Base-by-base conservation (phyloP, 371 early-diverging fungal genomes). In the Fennellomyces sp. region DNA sequence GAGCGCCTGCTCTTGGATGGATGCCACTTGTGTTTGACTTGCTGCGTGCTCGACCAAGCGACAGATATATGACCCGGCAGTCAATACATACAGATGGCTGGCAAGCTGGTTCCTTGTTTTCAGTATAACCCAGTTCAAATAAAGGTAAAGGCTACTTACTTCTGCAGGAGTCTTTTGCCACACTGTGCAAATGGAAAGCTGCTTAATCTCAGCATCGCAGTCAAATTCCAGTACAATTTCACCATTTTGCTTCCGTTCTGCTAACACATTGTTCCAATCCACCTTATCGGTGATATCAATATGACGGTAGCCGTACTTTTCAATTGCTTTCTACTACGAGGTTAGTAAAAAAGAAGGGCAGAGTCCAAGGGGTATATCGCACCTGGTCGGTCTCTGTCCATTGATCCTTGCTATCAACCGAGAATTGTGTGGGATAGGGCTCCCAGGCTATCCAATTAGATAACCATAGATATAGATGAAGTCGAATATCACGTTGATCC, bases 201-300 rank as follows among this genome's bases (percentile, higher is more conserved):
- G 63, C 7, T 64, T 42, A 15, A 65, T 36, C 12, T 27, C 2
- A 58, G 56, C 27, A 28, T 52, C 19, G 27, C 53, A 5, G 39
- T 54, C 31, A 27, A 45, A 4, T 51, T 47, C 4, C 48, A 66
- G 0, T 13, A 17, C 3, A 78, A 56, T 10, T 51, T 27, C 5
- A 58, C 35, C 0, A 41, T 41, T 31, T 64, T 52, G 19, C 49
- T 42, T 27, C 60, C 60, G 15, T 56, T 65, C 26, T 50, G 52
- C 13, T 31, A 25, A 25, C 29, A 28, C 0, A 33, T 17, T 27
- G 21, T 39, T 30, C 45, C 75, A 72, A 42, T 59, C 54, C 27
- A 61, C 29, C 33, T 66, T 70, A 0, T 78, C 75, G 2, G 78
- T 78, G 17, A 78, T 55, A 64, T 78, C 75, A 27, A 72, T 70